Evolutionary conservation across 345 rosid genomes (phyloP).

Genomic region (Orychophragmus violaceus): DNA sequence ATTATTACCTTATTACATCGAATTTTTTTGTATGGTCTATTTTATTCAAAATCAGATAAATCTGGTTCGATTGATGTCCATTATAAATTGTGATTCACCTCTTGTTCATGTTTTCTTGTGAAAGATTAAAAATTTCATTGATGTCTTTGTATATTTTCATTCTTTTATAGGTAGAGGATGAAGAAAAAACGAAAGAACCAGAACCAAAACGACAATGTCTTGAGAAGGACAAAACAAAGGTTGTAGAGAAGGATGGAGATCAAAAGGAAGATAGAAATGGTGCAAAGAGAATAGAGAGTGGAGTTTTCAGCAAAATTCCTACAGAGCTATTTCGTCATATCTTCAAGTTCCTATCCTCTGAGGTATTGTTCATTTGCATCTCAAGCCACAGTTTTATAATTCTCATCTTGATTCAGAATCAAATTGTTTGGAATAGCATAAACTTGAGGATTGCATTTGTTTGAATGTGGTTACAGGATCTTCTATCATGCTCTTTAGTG

Average conservation of each 20-base stretch:
- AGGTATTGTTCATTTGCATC: slow-evolving; percentile 37
- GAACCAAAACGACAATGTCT: slow-evolving; percentile 43
- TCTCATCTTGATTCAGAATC: too few relatives aligned
- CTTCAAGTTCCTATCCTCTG: slow-evolving; percentile 89
- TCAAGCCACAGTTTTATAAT: too few relatives aligned
- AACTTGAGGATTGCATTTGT: neutral
- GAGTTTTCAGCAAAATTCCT: slow-evolving; percentile 70
- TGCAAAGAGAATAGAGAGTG: slow-evolving; percentile 51
- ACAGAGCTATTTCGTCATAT: slow-evolving; percentile 73
- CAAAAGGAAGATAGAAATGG: slow-evolving; percentile 12
- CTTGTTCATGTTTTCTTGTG: neutral
- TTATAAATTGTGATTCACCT: neutral
- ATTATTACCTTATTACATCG: neutral
- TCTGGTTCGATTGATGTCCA: neutral
- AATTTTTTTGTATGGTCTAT: slow-evolving; percentile 1
- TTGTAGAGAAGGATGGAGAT: slow-evolving; percentile 17
- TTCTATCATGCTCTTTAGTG: slow-evolving; percentile 70
- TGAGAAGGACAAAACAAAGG: slow-evolving; percentile 21
- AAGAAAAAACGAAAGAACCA: slow-evolving; percentile 32
- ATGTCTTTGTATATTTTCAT: neutral
- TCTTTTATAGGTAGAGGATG: slow-evolving; percentile 31
- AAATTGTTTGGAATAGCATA: neutral
- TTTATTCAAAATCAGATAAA: neutral
- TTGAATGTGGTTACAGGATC: slow-evolving; percentile 51
- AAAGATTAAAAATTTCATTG: neutral